phyloP scores from a whole-genome alignment of 2,329 filamentous ascomycete species.

The Colletotrichum tropicicola region DNA sequence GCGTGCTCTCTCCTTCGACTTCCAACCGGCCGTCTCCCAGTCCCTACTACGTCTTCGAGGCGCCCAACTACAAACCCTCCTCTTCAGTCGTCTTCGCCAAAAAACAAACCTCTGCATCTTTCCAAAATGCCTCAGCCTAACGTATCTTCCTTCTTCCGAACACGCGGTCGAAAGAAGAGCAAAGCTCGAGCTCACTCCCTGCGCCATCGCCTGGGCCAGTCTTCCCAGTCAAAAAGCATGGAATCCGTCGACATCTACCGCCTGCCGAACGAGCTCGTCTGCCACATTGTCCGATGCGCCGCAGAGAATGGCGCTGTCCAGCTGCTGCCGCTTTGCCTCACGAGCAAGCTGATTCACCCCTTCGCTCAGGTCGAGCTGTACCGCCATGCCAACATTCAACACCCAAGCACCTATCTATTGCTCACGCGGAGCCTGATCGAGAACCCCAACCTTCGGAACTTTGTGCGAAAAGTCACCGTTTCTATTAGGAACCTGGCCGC shows the following conservation, averaged over 20 bases:
- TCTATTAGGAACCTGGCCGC: neutral
- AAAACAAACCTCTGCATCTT: too few species aligned
- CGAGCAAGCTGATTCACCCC: neutral
- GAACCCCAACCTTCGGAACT: neutral
- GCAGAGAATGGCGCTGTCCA: neutral
- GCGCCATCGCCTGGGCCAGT: too few species aligned
- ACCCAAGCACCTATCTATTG: neutral
- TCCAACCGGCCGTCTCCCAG: too few species aligned
- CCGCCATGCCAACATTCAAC: neutral
- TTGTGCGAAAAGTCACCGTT: neutral
- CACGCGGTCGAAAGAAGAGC: too few species aligned
- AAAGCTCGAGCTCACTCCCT: too few species aligned
- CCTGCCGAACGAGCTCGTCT: constrained; percentile 15
- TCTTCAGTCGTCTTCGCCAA: too few species aligned
- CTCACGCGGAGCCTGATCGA: constrained; percentile 17
- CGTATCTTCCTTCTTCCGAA: too few species aligned
- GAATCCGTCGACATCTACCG: neutral
- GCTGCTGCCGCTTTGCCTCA: neutral
- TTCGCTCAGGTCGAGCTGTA: constrained; percentile 7
- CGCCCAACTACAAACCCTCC: too few species aligned
- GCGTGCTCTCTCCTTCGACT: too few species aligned
- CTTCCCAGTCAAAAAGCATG: too few species aligned
- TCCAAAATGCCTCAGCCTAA: too few species aligned
- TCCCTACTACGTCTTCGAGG: too few species aligned
- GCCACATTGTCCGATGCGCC: neutral